These are phyloP conservation scores for Posidonia australis DNA, from an alignment of 106 monocot genomes.

Conservation along the genomic window DNA sequence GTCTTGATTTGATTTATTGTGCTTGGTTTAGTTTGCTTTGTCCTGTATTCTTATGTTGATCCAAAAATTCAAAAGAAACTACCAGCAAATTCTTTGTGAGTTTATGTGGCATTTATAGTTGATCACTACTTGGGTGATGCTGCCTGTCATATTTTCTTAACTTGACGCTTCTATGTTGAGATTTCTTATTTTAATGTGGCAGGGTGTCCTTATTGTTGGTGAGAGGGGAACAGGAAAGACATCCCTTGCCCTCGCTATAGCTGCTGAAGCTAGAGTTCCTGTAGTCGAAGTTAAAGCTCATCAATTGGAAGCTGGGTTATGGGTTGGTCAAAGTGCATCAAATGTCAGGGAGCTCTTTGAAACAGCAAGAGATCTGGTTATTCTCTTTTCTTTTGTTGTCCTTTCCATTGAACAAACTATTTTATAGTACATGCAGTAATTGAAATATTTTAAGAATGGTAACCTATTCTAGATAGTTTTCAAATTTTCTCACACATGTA, in stretches of 20 bases:
- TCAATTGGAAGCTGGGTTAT: conserved; percentile 73
- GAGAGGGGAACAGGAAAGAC: conserved; percentile 88
- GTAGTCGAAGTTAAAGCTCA: conserved; percentile 71
- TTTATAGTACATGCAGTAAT: too few relatives aligned
- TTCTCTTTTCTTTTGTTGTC: not conserved
- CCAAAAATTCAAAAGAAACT: too few relatives aligned
- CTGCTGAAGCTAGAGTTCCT: conserved; percentile 82
- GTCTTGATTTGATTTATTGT: too few relatives aligned
- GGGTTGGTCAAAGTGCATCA: conserved; percentile 94
- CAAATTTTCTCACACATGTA: too few relatives aligned
- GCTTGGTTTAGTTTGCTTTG: too few relatives aligned
- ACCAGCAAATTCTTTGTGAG: too few relatives aligned
- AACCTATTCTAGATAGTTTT: too few relatives aligned
- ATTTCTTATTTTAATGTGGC: conserved; percentile 11
- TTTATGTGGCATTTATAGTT: too few relatives aligned
- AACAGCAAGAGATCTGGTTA: conserved; percentile 82
- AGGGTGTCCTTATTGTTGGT: conserved; percentile 93
- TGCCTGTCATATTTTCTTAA: not conserved
- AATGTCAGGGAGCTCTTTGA: conserved; percentile 89
- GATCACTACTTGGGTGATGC: not conserved
- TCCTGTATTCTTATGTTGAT: too few relatives aligned
- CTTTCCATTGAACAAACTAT: too few relatives aligned
- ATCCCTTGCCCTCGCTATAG: conserved; percentile 83
- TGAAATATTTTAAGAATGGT: too few relatives aligned
- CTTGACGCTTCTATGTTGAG: not conserved